Evolutionary conservation across 2,329 filamentous ascomycete genomes (phyloP), one percentile per base, ranked within the genome.

Genomic region (Arthroderma sp.): DNA sequence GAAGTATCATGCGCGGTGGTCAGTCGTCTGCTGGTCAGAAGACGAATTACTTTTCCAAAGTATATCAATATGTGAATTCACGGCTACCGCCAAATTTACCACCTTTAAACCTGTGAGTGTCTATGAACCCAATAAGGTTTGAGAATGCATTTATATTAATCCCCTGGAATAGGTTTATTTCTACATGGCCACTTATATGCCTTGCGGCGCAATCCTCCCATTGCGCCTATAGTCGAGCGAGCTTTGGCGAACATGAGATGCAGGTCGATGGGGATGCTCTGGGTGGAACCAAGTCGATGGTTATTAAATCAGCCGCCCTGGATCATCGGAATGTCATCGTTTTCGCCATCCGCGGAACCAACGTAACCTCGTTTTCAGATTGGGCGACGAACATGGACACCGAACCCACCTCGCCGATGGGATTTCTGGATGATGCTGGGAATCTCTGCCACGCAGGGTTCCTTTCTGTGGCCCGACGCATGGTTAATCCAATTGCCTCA

Each of bases 361-460:
- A 85, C 27, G 83, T 80, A 1, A 78, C 85, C 29, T 83, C 77
- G 5, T 83, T 91, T 53, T 78, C 83, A 67, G 86, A 94, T 63
- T 94, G 86, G 86, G 75, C 82, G 1, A 83, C 91, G 38, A 93
- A 94, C 59, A 72, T 91, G 44, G 77, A 83, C 41, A 75, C 75
- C 1, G 77, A 74, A 0, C 85, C 85, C 0, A 69, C 74, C 0
- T 70, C 77, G 1, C 84, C 86, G 0, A 59, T 57, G 0, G 76
- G 74, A 1, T 91, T 93, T 57, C 69, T 94, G 28, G 85, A 93
- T 55, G 85, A 93, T 53, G 61, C 71, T 0, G 78, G 76, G 10
- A 93, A 93, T 56, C 69, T 80, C 9, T 91, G 85, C 57, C 86
- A 94, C 57, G 72, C 82, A 1, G 86, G 86, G 0, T 94, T 93